Evolutionary conservation across 2,329 filamentous ascomycete genomes (phyloP), one percentile per base, ranked within the genome.

Genomic region (Mycocentrospora acerina): DNA sequence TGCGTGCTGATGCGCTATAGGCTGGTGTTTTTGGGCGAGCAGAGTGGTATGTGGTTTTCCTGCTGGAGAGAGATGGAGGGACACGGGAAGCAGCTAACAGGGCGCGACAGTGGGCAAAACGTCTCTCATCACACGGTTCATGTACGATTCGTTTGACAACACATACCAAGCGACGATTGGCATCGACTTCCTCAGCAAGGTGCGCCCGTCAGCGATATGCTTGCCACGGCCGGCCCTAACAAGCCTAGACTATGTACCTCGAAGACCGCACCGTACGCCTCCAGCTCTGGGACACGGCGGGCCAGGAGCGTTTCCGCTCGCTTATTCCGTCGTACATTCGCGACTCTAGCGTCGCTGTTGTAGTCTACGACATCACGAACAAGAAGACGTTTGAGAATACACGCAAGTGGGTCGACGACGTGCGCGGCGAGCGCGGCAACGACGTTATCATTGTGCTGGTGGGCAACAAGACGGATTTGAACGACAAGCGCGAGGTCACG

Each of bases 141-240:
- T 98, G 93, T 98, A 98, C 79, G 93, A 98, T 73, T 97, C 93
- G 32, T 98, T 98, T 77, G 93, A 98, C 78, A 96, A 95, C 74
- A 97, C 91, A 79, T 98, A 98, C 75, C 93, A 98, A 73, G 93
- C 93, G 41, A 98, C 93, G 26, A 97, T 98, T 66, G 93, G 93
- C 64, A 98, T 98, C 75, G 93, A 98, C 73, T 98, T 98, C 68
- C 82, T 98, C 55, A 96, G 90, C 64, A 98, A 98, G 85, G 89
- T 88, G 77, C 42, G 54, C 40, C 30, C 32, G 9, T 24, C 27
- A 26, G 31, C 5, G 13, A 13, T 16, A 9, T 34, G 17, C 13
- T 10, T 25, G 10, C 10, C 17, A 13, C 5, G 15, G 17, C 36
- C 22, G 12, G 29, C 4, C 29, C 45, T 54, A 34, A 59, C 47